Conservation (phyloP, 1,284 basidiomycete species). For the Cryptococcus maquisensis region DNA sequence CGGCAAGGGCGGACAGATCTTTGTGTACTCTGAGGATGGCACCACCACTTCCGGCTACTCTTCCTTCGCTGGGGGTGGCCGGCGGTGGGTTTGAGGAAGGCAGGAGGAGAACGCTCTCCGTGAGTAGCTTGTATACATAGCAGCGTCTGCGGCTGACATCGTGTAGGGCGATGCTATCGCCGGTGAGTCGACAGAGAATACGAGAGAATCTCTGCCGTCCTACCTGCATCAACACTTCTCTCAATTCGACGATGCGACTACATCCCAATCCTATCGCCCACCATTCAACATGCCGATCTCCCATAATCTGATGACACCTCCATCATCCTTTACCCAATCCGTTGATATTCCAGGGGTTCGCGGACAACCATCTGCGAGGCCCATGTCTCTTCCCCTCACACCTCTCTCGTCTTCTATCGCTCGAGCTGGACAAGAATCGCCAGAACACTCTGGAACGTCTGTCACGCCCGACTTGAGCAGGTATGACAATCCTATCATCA, state of each 20-base stretch:
- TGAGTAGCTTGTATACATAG: constrained; percentile 12
- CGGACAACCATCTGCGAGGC: background rate
- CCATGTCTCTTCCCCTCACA: constrained; percentile 18
- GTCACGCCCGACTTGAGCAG: background rate
- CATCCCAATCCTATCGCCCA: constrained; percentile 4
- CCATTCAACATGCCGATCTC: constrained; percentile 7
- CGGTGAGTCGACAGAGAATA: constrained; percentile 40
- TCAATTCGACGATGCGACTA: constrained; percentile 13
- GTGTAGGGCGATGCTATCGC: constrained; percentile 15
- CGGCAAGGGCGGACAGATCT: constrained; percentile 40
- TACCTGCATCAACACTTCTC: constrained; percentile 34
- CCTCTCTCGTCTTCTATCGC: constrained; percentile 17
- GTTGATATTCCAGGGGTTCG: constrained; percentile 12
- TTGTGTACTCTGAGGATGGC: constrained; percentile 37
- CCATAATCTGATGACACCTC: constrained; percentile 21
- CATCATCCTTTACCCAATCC: constrained; percentile 17
- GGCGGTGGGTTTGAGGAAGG: constrained; percentile 51
- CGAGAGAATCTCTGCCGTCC: constrained; percentile 45
- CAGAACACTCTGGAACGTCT: background rate
- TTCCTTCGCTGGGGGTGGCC: constrained; percentile 40
- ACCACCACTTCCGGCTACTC: constrained; percentile 21
- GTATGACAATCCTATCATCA: constrained; percentile 20
- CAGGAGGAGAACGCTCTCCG: constrained; percentile 47
- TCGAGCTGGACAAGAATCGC: background rate
- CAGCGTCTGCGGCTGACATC: background rate